Conservation (phyloP, 306 rosid genomes). For the Trifolium repens region DNA sequence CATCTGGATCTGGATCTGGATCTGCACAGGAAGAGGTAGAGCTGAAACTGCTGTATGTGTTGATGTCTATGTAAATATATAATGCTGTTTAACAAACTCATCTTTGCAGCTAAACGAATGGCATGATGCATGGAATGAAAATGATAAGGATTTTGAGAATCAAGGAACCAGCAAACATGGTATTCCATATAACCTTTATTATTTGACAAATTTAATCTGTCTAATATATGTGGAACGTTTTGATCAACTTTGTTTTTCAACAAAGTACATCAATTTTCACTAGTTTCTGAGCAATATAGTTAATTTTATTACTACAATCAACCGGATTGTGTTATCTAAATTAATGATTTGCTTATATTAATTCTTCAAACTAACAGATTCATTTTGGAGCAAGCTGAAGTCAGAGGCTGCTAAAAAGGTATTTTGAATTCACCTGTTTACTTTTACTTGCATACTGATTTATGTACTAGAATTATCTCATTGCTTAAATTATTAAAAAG, state of each 20-base stretch:
- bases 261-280: slow-evolving; percentile 6
- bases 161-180: slow-evolving; percentile 60
- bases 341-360: slow-evolving; percentile 37
- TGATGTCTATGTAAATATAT: slow-evolving; percentile 29
- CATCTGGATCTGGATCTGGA: slow-evolving; percentile 49
- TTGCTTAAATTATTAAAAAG: neutral
- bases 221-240: slow-evolving; percentile 13
- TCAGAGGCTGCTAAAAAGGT: slow-evolving; percentile 80
- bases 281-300: slow-evolving; percentile 18
- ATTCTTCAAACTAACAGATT: slow-evolving; percentile 58
- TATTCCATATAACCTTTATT: slow-evolving; percentile 34
- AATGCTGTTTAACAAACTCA: slow-evolving; percentile 35
- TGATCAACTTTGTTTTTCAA: slow-evolving; percentile 17
- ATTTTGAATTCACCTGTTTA: slow-evolving; percentile 29
- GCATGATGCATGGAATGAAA: slow-evolving; percentile 91
- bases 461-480: slow-evolving; percentile 17
- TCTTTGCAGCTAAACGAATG: slow-evolving; percentile 70
- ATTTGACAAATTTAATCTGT: slow-evolving; percentile 6
- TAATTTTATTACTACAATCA: slow-evolving; percentile 16
- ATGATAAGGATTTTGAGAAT: slow-evolving; percentile 53
- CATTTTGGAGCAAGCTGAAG: slow-evolving; percentile 85
- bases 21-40: slow-evolving; percentile 60
- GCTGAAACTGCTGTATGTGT: slow-evolving; percentile 6
- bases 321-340: slow-evolving; percentile 20
- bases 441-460: slow-evolving; percentile 11